A percentile compares a stretch with the other conserved stretches of the same genome.
phyloP scores from a whole-genome alignment of 2,329 filamentous ascomycete species.

The Fonsecaea multimorphosa region DNA sequence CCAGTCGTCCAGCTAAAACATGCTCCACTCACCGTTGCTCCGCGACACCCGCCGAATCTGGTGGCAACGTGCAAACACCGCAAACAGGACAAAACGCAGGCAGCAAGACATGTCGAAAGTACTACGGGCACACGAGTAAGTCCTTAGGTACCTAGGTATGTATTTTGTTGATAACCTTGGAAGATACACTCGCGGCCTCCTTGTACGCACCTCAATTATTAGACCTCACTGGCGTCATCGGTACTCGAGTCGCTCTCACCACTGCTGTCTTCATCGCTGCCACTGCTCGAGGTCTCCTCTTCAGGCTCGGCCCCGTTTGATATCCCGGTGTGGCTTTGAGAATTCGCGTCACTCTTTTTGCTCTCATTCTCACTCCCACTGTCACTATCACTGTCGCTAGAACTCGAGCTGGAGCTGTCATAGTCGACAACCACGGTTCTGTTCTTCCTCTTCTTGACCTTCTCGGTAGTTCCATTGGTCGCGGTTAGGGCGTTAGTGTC shows the following conservation, averaged over 20 bases:
- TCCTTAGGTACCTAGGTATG: too few species aligned
- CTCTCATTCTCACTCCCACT: constrained; percentile 27
- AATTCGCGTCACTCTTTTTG: constrained; percentile 5
- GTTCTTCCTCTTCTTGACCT: constrained; percentile 51
- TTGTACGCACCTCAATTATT: neutral
- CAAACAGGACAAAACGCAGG: neutral
- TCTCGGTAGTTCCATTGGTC: constrained; percentile 26
- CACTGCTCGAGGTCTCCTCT: constrained; percentile 81
- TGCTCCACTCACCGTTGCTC: constrained; percentile 2
- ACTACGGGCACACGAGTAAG: too few species aligned
- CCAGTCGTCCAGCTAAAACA: constrained; percentile 1
- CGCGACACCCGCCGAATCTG: neutral
- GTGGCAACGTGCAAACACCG: neutral
- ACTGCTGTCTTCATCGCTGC: constrained; percentile 74
- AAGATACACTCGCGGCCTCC: neutral
- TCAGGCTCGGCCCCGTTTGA: constrained; percentile 60
- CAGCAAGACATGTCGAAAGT: too few species aligned
- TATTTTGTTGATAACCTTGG: too few species aligned
- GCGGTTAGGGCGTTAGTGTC: constrained; percentile 27
- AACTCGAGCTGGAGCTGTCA: constrained; percentile 49
- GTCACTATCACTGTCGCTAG: constrained; percentile 39
- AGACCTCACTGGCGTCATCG: constrained; percentile 10
- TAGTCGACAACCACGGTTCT: constrained; percentile 49
- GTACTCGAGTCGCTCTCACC: constrained; percentile 25
- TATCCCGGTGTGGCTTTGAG: neutral